Evolutionary conservation across 2,329 filamentous ascomycete species (phyloP), one percentile per base, ranked within the genome.

Genomic region (Sporothrix brunneoviolacea): DNA sequence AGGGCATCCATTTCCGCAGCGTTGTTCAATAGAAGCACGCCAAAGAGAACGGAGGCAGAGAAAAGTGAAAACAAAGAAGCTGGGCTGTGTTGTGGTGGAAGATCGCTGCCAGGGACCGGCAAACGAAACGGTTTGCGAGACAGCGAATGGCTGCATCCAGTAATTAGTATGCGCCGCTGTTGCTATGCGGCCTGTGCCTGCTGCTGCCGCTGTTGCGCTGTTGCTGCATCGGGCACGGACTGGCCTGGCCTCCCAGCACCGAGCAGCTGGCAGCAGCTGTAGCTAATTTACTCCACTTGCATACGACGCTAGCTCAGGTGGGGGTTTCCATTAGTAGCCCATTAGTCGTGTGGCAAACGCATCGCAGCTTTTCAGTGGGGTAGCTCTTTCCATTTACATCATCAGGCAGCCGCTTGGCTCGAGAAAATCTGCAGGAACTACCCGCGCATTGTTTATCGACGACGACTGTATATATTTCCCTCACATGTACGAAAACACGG

Each of bases 141-240:
- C 21, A 32, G 42, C 15, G 43, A 15, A 18, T 18, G 18, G 13
- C 13, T 21, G 9, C 24, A 27, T 24, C 21, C 15, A 21, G 42
- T 18, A 24, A 12, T 27, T 19, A 16, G 10, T 19, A 12, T 42
- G 39, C 39, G 10, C 41, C 22, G 30, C 8, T 15, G 44, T 47
- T 47, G 44, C 44, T 39, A 24, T 38, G 43, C 19, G 24, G 24
- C 24, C 44, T 39, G 35, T 38, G 43, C 32, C 35, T 47, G 44
- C 43, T 33, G 33, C 30, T 35, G 24, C 24, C 28, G 44, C 44
- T 13, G 13, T 24, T 38, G 21, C 22, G 21, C 30, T 33, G 44
- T 47, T 47, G 44, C 44, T 47, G 21, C 22, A 35, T 36, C 44
- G 24, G 24, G 24, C 24, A 5, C 5, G 24, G 24, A 5, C 6